phyloP scores from a whole-genome alignment of 805 yeast genomes.

The Metschnikowia colocasiae region DNA sequence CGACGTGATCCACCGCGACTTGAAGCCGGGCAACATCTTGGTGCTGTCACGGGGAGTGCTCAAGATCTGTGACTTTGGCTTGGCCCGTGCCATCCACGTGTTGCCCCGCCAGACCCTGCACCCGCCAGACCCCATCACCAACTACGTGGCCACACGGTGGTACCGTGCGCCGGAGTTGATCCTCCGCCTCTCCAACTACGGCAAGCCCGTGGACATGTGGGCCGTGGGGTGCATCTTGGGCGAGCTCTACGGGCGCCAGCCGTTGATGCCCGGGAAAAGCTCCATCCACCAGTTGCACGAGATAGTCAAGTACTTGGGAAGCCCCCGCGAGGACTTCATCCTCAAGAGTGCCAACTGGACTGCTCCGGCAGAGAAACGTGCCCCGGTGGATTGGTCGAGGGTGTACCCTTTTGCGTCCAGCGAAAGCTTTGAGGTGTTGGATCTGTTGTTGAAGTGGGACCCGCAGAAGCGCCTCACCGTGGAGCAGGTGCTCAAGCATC shows the following conservation, averaged over 20 bases:
- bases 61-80: constrained; percentile 91
- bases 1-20: constrained; percentile 86
- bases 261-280: constrained; percentile 74
- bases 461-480: constrained; percentile 52
- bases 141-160: constrained; percentile 93
- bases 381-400: constrained; percentile 44
- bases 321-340: constrained; percentile 40
- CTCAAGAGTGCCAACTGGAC: constrained; percentile 1
- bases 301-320: constrained; percentile 67
- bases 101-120: constrained; percentile 20
- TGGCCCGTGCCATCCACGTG: constrained; percentile 70
- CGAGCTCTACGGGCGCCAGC: constrained; percentile 76
- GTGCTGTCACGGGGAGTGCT: constrained; percentile 69
- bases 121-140: constrained; percentile 49
- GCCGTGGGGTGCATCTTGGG: constrained; percentile 88
- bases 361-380: constrained; percentile 40
- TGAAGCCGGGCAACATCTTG: constrained; percentile 87
- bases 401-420: constrained; percentile 62
- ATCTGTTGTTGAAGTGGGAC: constrained; percentile 61
- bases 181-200: constrained; percentile 54
- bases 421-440: constrained; percentile 51
- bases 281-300: constrained; percentile 67
- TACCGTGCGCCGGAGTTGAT: constrained; percentile 91
- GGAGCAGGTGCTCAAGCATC: constrained; percentile 53
- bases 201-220: constrained; percentile 83